Evolutionary conservation across 495 filamentous ascomycete species (phyloP).

Genomic region (Lasiosphaeria miniovina): DNA sequence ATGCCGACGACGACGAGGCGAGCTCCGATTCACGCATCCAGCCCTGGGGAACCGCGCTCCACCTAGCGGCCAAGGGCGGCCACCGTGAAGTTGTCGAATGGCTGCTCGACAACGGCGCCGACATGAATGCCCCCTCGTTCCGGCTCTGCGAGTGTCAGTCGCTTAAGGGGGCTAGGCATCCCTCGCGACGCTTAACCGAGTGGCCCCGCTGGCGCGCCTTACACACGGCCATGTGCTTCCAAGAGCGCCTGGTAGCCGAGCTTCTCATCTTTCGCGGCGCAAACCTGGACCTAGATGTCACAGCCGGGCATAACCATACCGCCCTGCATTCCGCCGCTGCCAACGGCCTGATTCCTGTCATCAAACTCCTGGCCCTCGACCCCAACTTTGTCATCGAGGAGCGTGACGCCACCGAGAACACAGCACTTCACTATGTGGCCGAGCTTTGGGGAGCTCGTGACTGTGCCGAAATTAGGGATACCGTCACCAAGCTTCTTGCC

Average conservation of each 20-base stretch:
- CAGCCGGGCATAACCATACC: slow-evolving; percentile 18
- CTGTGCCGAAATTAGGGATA: slow-evolving; percentile 19
- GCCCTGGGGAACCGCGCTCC: slow-evolving; percentile 21
- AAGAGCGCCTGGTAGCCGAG: slow-evolving; percentile 27
- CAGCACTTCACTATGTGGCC: slow-evolving; percentile 27
- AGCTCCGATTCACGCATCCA: not conserved
- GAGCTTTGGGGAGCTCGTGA: slow-evolving; percentile 21
- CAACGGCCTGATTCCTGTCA: slow-evolving; percentile 23
- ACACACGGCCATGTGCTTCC: slow-evolving; percentile 37
- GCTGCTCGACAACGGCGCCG: slow-evolving; percentile 33
- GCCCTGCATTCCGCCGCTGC: slow-evolving; percentile 30
- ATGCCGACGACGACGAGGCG: slow-evolving; percentile 9
- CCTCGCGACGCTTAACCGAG: slow-evolving; percentile 6
- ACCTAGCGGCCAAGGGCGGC: slow-evolving; percentile 32
- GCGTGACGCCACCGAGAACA: slow-evolving; percentile 23
- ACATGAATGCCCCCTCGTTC: slow-evolving; percentile 28
- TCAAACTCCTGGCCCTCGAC: slow-evolving; percentile 27
- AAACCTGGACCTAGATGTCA: slow-evolving; percentile 24
- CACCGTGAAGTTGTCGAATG: slow-evolving; percentile 29
- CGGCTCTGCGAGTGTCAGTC: slow-evolving; percentile 29
- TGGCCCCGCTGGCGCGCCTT: slow-evolving; percentile 34
- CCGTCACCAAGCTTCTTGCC: slow-evolving; percentile 27
- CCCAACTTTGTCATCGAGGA: slow-evolving; percentile 24
- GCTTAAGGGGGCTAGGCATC: slow-evolving; percentile 18
- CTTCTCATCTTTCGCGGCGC: slow-evolving; percentile 35